Conservation (phyloP, 768 basidiomycete species). For the Terana coerulea region DNA sequence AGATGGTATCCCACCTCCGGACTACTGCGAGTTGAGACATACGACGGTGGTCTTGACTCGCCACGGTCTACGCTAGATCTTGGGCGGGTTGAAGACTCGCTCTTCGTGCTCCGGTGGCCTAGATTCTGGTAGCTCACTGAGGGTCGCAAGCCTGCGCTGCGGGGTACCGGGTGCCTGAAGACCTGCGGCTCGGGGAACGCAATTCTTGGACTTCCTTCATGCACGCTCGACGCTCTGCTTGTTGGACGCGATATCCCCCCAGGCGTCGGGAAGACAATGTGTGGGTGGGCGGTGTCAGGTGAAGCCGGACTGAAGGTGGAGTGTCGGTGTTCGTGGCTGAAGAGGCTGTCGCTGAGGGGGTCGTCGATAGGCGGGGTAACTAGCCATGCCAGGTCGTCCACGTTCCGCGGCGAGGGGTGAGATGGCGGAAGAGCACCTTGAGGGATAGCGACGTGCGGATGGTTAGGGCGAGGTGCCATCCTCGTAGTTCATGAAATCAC, state of each 20-base stretch:
- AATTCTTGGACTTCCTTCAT: constrained; percentile 22
- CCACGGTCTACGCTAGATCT: constrained; percentile 17
- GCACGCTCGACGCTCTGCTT: constrained; percentile 37
- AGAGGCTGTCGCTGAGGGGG: constrained; percentile 32
- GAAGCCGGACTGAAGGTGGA: constrained; percentile 15
- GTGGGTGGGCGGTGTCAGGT: constrained; percentile 13
- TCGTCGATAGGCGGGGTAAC: constrained; percentile 17
- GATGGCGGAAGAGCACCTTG: constrained; percentile 30
- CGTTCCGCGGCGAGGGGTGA: constrained; percentile 26
- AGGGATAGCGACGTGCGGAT: constrained; percentile 38
- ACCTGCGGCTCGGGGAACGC: constrained; percentile 27
- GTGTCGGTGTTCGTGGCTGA: constrained; percentile 28
- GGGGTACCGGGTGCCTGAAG: constrained; percentile 23
- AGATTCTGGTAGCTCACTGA: constrained; percentile 13
- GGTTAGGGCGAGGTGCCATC: constrained; percentile 22
- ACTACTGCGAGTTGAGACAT: constrained; percentile 19
- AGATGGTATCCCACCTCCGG: constrained; percentile 21
- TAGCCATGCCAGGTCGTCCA: constrained; percentile 28
- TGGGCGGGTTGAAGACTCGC: constrained; percentile 17
- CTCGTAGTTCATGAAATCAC: constrained; percentile 3
- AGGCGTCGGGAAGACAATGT: constrained; percentile 19
- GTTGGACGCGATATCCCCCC: constrained; percentile 26
- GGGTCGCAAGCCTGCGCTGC: constrained; percentile 14
- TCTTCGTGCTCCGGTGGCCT: constrained; percentile 23
- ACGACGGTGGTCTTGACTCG: constrained; percentile 26